Evolutionary conservation across 2,329 filamentous ascomycete species (phyloP).

Genomic region (Diaporthe eres): DNA sequence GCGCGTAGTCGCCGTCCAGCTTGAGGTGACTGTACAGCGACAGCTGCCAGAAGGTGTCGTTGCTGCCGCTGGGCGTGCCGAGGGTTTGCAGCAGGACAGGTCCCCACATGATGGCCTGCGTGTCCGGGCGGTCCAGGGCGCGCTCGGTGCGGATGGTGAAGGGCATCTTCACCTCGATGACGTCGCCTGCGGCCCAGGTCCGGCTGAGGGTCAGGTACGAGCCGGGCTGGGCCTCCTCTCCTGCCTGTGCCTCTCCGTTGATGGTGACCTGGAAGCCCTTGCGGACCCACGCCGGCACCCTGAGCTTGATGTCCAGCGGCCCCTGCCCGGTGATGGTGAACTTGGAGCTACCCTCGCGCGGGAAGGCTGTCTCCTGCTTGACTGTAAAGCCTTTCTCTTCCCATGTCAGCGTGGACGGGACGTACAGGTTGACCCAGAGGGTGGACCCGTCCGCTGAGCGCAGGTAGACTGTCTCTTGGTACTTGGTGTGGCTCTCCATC

Average conservation of each 20-base stretch:
- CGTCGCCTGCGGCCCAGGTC: slow-evolving; percentile 49
- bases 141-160: slow-evolving; percentile 50
- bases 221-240: slow-evolving; percentile 43
- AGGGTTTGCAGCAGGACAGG: slow-evolving; percentile 50
- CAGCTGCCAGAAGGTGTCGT: slow-evolving; percentile 46
- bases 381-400: slow-evolving; percentile 48
- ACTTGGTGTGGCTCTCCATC: slow-evolving; percentile 53
- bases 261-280: slow-evolving; percentile 48
- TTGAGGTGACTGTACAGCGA: slow-evolving; percentile 51
- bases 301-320: slow-evolving; percentile 50
- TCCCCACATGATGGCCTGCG: slow-evolving; percentile 51
- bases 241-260: slow-evolving; percentile 46
- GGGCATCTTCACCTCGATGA: slow-evolving; percentile 50
- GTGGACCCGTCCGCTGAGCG: slow-evolving; percentile 50
- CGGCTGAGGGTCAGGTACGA: slow-evolving; percentile 50
- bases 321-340: slow-evolving; percentile 49
- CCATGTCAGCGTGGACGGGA: slow-evolving; percentile 50
- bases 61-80: slow-evolving; percentile 45
- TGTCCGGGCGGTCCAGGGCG: slow-evolving; percentile 50
- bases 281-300: slow-evolving; percentile 49
- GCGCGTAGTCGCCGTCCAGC: slow-evolving; percentile 50
- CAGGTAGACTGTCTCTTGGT: slow-evolving; percentile 53
- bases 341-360: slow-evolving; percentile 46
- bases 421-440: slow-evolving; percentile 52
- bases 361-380: slow-evolving; percentile 50